phyloP scores from a whole-genome alignment of 2,329 filamentous ascomycete genomes.

The Akanthomyces muscarius region DNA sequence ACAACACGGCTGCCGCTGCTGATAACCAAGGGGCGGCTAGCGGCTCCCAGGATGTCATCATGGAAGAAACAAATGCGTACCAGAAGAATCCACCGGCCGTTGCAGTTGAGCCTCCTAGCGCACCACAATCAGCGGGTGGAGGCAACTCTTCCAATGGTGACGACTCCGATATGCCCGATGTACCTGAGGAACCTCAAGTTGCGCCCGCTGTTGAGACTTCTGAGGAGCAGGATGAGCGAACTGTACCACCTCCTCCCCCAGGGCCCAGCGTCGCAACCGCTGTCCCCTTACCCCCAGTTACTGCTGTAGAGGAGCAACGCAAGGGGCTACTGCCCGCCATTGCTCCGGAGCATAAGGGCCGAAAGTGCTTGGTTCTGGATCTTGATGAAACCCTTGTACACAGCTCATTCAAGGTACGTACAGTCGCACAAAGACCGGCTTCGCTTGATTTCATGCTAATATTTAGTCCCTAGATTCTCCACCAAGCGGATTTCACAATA shows the following conservation, averaged over 20 bases:
- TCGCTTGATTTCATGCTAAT: slow-evolving; percentile 18
- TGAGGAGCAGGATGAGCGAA: slow-evolving; percentile 31
- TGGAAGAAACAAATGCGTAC: slow-evolving; percentile 44
- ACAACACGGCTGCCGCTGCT: slow-evolving; percentile 36
- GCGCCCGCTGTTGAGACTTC: slow-evolving; percentile 19
- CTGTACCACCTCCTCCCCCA: slow-evolving; percentile 45
- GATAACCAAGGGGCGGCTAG: slow-evolving; percentile 45
- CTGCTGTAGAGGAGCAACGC: slow-evolving; percentile 40
- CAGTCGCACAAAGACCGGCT: background rate
- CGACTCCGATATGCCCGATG: slow-evolving; percentile 66
- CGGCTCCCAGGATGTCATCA: slow-evolving; percentile 45
- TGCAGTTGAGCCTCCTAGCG: slow-evolving; percentile 42
- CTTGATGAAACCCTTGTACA: slow-evolving; percentile 96
- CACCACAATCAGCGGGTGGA: slow-evolving; percentile 20
- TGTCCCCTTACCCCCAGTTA: slow-evolving; percentile 38
- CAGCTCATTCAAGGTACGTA: slow-evolving; percentile 90
- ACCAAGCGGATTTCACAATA: slow-evolving; percentile 98
- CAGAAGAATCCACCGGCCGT: slow-evolving; percentile 37
- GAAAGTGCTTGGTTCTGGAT: slow-evolving; percentile 93
- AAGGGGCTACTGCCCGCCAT: slow-evolving; percentile 80
- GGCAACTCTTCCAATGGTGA: slow-evolving; percentile 43
- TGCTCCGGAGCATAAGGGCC: slow-evolving; percentile 72
- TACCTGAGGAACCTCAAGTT: slow-evolving; percentile 49
- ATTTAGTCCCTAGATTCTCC: slow-evolving; percentile 65
- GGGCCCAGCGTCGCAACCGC: slow-evolving; percentile 40